Percentiles rank a stretch among this genome's conserved stretches.
Evolutionary conservation across 106 monocot species (phyloP).

Genomic region (Allium sativum): DNA sequence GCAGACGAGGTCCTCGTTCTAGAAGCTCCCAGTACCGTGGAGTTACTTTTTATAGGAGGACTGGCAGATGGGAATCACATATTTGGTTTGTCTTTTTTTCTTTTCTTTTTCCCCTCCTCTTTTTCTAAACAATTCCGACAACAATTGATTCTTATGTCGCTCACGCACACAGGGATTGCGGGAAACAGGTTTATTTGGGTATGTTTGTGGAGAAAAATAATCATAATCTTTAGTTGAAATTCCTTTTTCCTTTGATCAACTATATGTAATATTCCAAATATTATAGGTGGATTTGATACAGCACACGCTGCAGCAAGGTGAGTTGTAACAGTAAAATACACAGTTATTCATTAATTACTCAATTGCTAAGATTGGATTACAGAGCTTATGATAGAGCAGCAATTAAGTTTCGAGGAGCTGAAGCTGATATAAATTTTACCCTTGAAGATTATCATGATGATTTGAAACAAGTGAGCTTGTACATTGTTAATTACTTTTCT

Average conservation of each 20-base stretch:
- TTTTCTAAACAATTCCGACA: background rate
- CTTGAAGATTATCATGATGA: slow-evolving; percentile 51
- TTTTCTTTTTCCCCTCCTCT: background rate
- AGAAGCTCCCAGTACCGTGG: slow-evolving; percentile 50
- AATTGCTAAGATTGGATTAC: background rate
- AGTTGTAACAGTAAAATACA: background rate
- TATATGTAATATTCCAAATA: background rate
- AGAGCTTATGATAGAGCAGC: slow-evolving; percentile 59
- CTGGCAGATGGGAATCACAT: slow-evolving; percentile 56
- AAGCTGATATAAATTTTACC: slow-evolving; percentile 57
- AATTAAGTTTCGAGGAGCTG: slow-evolving; percentile 49
- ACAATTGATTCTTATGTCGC: background rate
- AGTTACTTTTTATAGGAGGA: slow-evolving; percentile 38
- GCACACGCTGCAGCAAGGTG: slow-evolving; percentile 64
- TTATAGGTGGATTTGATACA: slow-evolving; percentile 76
- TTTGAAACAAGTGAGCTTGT: slow-evolving; percentile 37
- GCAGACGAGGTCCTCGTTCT: slow-evolving; percentile 34
- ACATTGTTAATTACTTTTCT: background rate
- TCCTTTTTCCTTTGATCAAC: background rate
- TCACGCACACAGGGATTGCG: slow-evolving; percentile 53
- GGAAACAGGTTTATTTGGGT: slow-evolving; percentile 88
- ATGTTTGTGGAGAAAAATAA: background rate
- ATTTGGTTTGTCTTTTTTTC: slow-evolving; percentile 13
- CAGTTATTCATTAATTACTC: background rate
- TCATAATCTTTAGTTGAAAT: background rate